These are phyloP conservation scores for Asterophora lycoperdoides DNA, from an alignment of 768 basidiomycete species.

Conservation along the genomic window DNA sequence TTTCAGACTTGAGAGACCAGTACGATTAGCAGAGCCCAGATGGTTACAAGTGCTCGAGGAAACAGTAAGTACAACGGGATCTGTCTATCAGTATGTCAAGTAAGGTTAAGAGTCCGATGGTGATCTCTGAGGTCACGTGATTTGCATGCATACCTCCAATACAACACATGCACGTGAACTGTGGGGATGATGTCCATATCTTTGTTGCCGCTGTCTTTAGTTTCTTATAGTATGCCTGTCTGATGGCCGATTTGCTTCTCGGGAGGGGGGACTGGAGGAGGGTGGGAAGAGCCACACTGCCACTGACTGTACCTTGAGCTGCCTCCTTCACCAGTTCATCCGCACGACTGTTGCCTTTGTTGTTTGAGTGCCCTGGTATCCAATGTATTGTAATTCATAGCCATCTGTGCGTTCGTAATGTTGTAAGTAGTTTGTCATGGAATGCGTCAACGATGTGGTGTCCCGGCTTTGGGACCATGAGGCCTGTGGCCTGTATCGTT, in stretches of 20 bases:
- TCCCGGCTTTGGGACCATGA: no score
- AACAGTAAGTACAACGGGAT: no score
- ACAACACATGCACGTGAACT: background rate
- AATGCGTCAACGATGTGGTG: no score
- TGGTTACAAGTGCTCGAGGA: no score
- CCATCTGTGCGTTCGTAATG: background rate
- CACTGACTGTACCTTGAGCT: background rate
- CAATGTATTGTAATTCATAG: constrained; percentile 1
- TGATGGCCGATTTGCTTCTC: constrained; percentile 6
- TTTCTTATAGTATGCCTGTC: constrained; percentile 1
- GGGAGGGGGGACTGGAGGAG: constrained; percentile 1
- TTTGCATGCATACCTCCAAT: no score
- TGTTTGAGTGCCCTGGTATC: constrained; percentile 2
- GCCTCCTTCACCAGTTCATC: constrained; percentile 5
- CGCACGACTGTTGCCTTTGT: background rate
- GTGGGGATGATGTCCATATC: background rate
- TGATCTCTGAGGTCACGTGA: no score
- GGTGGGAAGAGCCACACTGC: background rate
- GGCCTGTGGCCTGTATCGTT: no score
- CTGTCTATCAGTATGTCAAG: no score
- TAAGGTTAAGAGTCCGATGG: no score
- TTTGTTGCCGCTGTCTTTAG: background rate
- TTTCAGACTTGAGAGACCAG: no score
- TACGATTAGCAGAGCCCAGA: no score
- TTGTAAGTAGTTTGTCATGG: no score